A percentile compares a stretch with the other conserved stretches of the same genome.
These are phyloP conservation scores for Rhodofomes roseus DNA, from an alignment of 1,284 basidiomycete species.

Conservation along the genomic window DNA sequence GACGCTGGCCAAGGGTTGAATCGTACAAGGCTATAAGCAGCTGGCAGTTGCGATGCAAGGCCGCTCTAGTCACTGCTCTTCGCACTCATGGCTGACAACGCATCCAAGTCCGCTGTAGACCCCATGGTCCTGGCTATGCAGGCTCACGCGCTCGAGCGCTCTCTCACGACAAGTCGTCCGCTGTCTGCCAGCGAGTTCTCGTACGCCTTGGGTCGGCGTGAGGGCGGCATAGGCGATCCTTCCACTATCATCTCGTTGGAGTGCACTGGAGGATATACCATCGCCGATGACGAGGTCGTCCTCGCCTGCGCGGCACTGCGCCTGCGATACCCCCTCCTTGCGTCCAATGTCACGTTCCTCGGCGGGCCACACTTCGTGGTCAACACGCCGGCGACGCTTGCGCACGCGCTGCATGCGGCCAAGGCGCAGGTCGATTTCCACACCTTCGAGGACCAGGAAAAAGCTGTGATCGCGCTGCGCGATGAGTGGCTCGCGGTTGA, in stretches of 20 bases:
- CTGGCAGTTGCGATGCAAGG: too few species aligned
- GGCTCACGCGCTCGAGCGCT: not conserved
- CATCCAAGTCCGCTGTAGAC: not conserved
- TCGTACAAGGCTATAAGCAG: too few species aligned
- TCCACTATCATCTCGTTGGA: not conserved
- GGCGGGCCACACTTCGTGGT: not conserved
- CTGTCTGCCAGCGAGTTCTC: not conserved
- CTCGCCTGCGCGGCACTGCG: not conserved
- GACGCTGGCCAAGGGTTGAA: not conserved
- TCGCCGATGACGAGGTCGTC: conserved; percentile 1
- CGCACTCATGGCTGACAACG: not conserved
- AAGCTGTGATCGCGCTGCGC: not conserved
- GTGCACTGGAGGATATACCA: not conserved
- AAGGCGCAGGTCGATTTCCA: not conserved
- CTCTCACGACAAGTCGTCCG: not conserved
- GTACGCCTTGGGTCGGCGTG: not conserved
- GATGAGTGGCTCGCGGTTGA: not conserved
- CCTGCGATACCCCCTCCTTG: not conserved
- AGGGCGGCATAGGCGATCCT: not conserved
- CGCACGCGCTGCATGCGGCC: not conserved
- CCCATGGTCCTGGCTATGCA: not conserved
- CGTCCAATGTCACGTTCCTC: not conserved
- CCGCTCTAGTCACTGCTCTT: not conserved
- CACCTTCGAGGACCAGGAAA: conserved; percentile 1
- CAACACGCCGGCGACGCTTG: not conserved